Evolutionary conservation across 495 filamentous ascomycete genomes (phyloP).

Genomic region (Amorphotheca resinae): DNA sequence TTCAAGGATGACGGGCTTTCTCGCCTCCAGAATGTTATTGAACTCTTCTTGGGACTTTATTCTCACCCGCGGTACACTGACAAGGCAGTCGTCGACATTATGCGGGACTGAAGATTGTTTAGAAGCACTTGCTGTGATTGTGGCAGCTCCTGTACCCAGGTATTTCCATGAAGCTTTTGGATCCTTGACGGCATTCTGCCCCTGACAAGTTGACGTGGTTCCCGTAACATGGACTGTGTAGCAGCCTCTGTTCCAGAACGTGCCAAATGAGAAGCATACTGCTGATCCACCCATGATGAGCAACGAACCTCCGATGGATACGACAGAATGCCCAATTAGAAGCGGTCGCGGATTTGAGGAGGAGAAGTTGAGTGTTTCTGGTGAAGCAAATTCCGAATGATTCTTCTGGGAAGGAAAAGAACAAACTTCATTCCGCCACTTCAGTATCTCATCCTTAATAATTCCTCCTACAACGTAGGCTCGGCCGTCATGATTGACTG

Average conservation of each 20-base stretch:
- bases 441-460: constrained; percentile 17
- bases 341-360: constrained; percentile 28
- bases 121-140: neutral
- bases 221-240: constrained; percentile 19
- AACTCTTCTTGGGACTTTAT: constrained; percentile 45
- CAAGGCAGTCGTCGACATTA: neutral
- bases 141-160: constrained; percentile 4
- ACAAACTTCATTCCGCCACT: constrained; percentile 7
- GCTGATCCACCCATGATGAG: constrained; percentile 68
- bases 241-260: constrained; percentile 54
- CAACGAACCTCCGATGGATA: constrained; percentile 28
- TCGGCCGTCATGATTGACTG: constrained; percentile 18
- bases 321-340: constrained; percentile 48
- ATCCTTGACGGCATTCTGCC: neutral
- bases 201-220: neutral
- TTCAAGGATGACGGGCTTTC: constrained; percentile 55
- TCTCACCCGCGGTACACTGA: constrained; percentile 4
- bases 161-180: constrained; percentile 5
- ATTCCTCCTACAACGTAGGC: constrained; percentile 39
- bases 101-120: neutral
- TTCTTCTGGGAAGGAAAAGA: neutral
- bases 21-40: constrained; percentile 38
- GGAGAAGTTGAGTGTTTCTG: neutral
- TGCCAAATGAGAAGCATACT: constrained; percentile 82
- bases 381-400: neutral